Evolutionary conservation across 345 rosid species (phyloP).

Genomic region (Gossypium bickii): DNA sequence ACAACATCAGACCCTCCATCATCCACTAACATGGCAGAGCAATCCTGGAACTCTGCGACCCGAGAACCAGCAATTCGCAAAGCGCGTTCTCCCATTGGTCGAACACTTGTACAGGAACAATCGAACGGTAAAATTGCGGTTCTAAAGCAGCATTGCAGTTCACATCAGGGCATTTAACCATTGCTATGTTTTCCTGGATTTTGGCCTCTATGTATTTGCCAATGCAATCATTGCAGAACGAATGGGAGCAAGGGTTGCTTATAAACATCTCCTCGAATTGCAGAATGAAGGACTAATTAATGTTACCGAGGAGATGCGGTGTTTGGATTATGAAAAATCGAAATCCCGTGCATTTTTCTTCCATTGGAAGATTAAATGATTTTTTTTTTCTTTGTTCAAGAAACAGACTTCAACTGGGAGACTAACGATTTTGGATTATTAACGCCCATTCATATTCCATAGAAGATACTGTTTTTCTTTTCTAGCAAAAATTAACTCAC

Average conservation of each 20-base stretch:
- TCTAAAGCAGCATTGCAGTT: conserved; percentile 28
- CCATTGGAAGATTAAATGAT: background rate
- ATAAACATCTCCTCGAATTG: conserved; percentile 18
- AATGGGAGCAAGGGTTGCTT: conserved; percentile 23
- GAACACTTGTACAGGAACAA: conserved; percentile 27
- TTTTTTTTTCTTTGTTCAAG: background rate
- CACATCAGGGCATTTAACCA: conserved; percentile 26
- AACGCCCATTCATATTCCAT: too few species aligned
- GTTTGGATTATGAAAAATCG: background rate
- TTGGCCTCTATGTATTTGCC: conserved; percentile 23
- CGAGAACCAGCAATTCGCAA: conserved; percentile 20
- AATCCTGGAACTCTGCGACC: conserved; percentile 27
- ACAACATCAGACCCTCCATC: conserved; percentile 19
- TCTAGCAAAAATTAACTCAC: too few species aligned
- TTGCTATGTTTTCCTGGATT: background rate
- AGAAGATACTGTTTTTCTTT: too few species aligned
- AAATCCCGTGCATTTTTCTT: background rate
- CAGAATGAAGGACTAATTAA: background rate
- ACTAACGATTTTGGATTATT: background rate
- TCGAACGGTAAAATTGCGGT: conserved; percentile 20
- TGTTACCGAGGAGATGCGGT: background rate
- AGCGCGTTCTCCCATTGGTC: conserved; percentile 36
- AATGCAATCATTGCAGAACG: conserved; percentile 33
- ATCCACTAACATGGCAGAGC: conserved; percentile 24
- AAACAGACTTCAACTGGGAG: background rate